These are phyloP conservation scores for Cucurbita pepo DNA, from an alignment of 306 rosid genomes.

Conservation along the genomic window DNA sequence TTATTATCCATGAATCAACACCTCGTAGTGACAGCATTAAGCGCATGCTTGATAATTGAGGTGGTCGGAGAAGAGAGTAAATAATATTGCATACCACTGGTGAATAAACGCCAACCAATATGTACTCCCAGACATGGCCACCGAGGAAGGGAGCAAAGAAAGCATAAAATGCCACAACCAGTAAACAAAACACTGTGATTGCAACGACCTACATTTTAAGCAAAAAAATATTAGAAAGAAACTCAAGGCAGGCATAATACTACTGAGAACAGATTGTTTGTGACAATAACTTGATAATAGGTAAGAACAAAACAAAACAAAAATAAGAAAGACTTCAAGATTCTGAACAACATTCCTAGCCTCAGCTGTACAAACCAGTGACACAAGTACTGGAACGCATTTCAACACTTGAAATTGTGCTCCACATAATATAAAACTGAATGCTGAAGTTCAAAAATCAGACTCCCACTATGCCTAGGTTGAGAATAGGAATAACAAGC, in stretches of 20 bases:
- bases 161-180: conserved; percentile 86
- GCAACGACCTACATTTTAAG: conserved; percentile 60
- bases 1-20: background rate
- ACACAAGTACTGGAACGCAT: background rate
- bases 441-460: background rate
- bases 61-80: background rate
- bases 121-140: conserved; percentile 65
- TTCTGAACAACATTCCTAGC: background rate
- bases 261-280: background rate
- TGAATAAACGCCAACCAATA: conserved; percentile 53
- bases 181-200: conserved; percentile 69
- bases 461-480: background rate
- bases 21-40: too few species aligned
- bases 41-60: too few species aligned
- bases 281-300: background rate
- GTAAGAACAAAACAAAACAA: background rate
- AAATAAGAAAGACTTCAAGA: background rate
- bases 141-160: conserved; percentile 90
- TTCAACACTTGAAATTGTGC: background rate
- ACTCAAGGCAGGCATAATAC: background rate
- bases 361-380: background rate
- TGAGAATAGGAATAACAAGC: background rate
- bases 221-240: background rate
- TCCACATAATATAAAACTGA: background rate
- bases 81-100: conserved; percentile 48